These are phyloP conservation scores for Solanum lycopersicoides DNA, from an alignment of 257 asterid genomes.

Conservation along the genomic window DNA sequence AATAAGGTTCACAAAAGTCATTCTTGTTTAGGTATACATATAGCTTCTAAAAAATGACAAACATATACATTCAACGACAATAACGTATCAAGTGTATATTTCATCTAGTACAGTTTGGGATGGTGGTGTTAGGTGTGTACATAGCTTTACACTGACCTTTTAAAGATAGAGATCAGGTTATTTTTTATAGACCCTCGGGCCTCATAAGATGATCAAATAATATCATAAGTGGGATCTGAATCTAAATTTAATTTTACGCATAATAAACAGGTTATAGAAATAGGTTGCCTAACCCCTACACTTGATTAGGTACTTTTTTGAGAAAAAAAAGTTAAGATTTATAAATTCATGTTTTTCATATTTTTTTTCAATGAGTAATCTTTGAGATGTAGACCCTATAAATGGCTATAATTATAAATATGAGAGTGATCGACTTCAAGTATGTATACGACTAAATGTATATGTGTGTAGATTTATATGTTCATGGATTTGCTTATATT, in stretches of 20 bases:
- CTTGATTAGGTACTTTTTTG: not conserved
- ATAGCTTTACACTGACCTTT: not conserved
- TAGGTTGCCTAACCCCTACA: not conserved
- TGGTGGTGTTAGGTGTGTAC: not conserved
- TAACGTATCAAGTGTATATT: not conserved
- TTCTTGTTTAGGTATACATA: not conserved
- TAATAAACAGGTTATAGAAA: not conserved
- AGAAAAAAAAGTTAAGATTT: not conserved
- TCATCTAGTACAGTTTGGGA: not conserved
- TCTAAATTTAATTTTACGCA: not conserved
- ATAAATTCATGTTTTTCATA: not conserved
- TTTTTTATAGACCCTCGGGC: not conserved
- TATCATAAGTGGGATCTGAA: not conserved
- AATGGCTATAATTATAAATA: not conserved
- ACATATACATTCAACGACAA: not conserved
- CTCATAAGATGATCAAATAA: not conserved
- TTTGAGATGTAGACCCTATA: not conserved
- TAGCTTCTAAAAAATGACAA: not conserved
- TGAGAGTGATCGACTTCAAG: not conserved
- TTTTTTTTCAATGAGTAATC: not conserved
- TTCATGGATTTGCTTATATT: not conserved
- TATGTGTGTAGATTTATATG: not conserved
- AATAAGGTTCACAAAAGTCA: not conserved
- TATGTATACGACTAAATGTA: not conserved
- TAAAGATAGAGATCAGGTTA: not conserved